Base-by-base conservation (phyloP, 306 rosid genomes). In the Vicia villosa region DNA sequence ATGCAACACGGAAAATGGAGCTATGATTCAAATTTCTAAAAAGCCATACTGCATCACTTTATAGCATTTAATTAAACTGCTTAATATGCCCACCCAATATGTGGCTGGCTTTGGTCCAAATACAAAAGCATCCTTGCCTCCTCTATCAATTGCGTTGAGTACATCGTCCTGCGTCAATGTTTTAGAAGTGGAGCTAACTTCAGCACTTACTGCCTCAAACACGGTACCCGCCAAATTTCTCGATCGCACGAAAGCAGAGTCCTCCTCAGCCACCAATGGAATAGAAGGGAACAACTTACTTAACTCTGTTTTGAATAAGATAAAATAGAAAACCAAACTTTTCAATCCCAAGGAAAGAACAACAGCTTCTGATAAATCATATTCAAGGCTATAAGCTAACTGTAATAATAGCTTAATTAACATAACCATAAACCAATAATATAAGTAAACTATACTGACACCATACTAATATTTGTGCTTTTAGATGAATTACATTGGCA, bases 261-360 rank as follows among this genome's bases (percentile, higher is more conserved):
- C 98, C 84, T 90, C 98, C 81, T 94, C 97, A 8, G 98, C 97
- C 79, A 94, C 98, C 80, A 90, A 72, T 2, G 96, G 98, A 56
- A 90, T 88, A 66, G 83, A 76, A 68, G 98, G 98, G 84, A 90
- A 94, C 79, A 82, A 70, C 74, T 82, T 85, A 42, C 85, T 83
- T 61, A 90, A 80, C 83, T 94, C 98, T 93, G 85, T 68, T 66
- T 57, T 56, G 67, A 80, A 82, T 52, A 63, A 71, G 50, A 56
- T 42, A 74, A 56, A 63, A 74, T 58, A 73, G 30, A 8, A n/a
- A 68, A 66, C 55, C 19, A 59, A 75, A 73, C 14, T 7, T 66
- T 22, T 63, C 36, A 64, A 59, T 60, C 43, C 30, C 66, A 4
- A 17, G 26, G 15, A 82, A 69, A 64, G 14, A 63, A 65, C 20